Conservation (phyloP, 768 basidiomycete species). For the Kwoniella sp. region DNA sequence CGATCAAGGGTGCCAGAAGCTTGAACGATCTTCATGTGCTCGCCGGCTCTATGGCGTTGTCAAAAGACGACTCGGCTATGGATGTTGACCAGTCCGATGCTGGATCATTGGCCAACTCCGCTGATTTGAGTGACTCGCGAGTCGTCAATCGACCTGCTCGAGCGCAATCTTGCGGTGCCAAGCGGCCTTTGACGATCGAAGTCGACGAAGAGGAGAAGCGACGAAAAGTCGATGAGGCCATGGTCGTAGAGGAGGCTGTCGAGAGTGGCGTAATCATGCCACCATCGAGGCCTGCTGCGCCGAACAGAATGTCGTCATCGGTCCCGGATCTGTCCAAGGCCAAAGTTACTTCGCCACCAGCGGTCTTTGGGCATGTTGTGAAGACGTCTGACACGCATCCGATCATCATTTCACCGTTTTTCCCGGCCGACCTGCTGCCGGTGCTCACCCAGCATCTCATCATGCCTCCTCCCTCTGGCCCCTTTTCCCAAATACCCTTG, state of each 20-base stretch:
- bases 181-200: slow-evolving; percentile 28
- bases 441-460: slow-evolving; percentile 56
- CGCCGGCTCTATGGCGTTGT: slow-evolving; percentile 28
- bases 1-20: slow-evolving; percentile 20
- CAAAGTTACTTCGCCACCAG: slow-evolving; percentile 7
- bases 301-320: slow-evolving; percentile 25
- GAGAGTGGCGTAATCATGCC: slow-evolving; percentile 43
- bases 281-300: neutral
- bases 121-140: slow-evolving; percentile 9
- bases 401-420: slow-evolving; percentile 73
- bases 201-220: slow-evolving; percentile 43
- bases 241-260: slow-evolving; percentile 50
- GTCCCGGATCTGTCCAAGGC: slow-evolving; percentile 23
- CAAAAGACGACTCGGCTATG: slow-evolving; percentile 24
- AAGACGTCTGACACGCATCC: slow-evolving; percentile 82
- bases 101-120: slow-evolving; percentile 14
- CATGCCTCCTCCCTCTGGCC: slow-evolving; percentile 24
- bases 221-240: slow-evolving; percentile 45
- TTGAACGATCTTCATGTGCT: slow-evolving; percentile 35
- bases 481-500: slow-evolving; percentile 15
- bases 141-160: slow-evolving; percentile 32
- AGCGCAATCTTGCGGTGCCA: slow-evolving; percentile 47
- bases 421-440: slow-evolving; percentile 66
- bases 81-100: slow-evolving; percentile 33
- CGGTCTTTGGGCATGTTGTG: slow-evolving; percentile 47